Evolutionary conservation across 768 basidiomycete species (phyloP), one percentile per base, ranked within the genome.

Genomic region (Phanerodontia chrysosporium): DNA sequence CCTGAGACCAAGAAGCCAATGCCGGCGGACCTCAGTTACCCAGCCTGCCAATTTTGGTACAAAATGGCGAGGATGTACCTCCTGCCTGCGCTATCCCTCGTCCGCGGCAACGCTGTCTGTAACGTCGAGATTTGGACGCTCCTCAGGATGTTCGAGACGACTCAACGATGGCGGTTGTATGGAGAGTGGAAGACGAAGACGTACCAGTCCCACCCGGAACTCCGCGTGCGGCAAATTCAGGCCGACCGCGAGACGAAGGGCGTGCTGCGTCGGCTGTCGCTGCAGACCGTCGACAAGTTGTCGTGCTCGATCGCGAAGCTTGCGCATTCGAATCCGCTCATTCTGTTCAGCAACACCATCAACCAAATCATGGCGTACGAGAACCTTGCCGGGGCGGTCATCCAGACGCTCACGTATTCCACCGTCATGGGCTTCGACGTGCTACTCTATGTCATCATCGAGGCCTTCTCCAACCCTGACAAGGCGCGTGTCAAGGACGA

Each of bases 331-430:
- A 97, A 98, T 68, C 97, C 97, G 4, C 89, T 86, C 65, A 87
- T 95, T 51, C 84, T 98, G 65, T 98, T 98, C 76, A 70, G 82
- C 24, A 90, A 91, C 61, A 92, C 90, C 0, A 86, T 99, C 49
- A 87, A 88, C 64, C 97, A 98, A 72, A 90, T 98, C 58, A 93
- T 94, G 88, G 87, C 92, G 14, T 99, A 99, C 67, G 92, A 96
- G 69, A 99, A 98, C 72, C 74, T 97, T 55, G 92, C 92, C 10
- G 82, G 81, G 44, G 92, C 95, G 22, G 89, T 98, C 45, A 89
- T 98, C 25, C 93, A 94, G 65, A 90, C 90, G 18, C 78, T 94
- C 64, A 79, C 90, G 69, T 95, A 91, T 73, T 85, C 94, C 63
- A 94, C 93, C 2, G 88, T 87, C 62, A 89, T 99, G 82, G 92